phyloP scores from a whole-genome alignment of 1,139 yeast genomes.

The Candida sp. region DNA sequence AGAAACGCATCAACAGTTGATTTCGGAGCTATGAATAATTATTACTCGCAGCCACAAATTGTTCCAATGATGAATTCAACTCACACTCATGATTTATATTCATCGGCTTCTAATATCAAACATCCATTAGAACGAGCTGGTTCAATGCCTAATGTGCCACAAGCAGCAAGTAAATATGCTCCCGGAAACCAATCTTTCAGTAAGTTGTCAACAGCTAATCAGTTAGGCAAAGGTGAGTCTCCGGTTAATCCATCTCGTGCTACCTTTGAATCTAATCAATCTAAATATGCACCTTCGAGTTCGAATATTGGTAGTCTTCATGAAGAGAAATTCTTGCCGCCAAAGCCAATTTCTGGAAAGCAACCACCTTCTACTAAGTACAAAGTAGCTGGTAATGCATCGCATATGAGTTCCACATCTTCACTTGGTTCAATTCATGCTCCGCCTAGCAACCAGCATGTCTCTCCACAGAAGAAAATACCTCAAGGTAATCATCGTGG shows the following conservation, averaged over 20 bases:
- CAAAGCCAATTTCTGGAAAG: neutral
- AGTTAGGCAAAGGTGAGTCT: neutral
- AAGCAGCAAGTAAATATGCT: conserved; percentile 2
- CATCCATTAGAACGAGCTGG: neutral
- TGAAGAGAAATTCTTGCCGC: conserved; percentile 6
- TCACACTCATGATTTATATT: neutral
- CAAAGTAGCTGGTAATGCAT: neutral
- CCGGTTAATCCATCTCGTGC: neutral
- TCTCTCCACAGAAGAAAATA: neutral
- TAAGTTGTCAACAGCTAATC: neutral
- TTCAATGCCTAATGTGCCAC: conserved; percentile 1
- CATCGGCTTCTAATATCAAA: neutral
- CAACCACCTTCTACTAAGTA: neutral
- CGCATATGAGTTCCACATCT: conserved; percentile 6
- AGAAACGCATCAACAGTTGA: conserved; percentile 50
- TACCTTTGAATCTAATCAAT: conserved; percentile 3
- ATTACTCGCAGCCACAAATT: conserved; percentile 2
- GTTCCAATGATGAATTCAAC: conserved; percentile 1
- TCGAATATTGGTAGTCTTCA: conserved; percentile 20
- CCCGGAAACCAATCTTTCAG: conserved; percentile 2
- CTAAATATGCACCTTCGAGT: conserved; percentile 28
- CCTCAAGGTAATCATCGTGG: too few species aligned
- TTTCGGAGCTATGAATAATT: conserved; percentile 19
- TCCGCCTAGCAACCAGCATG: neutral
- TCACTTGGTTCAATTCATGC: conserved; percentile 8